These are phyloP conservation scores for Lycium barbarum DNA, from an alignment of 257 asterid genomes.

Conservation along the genomic window DNA sequence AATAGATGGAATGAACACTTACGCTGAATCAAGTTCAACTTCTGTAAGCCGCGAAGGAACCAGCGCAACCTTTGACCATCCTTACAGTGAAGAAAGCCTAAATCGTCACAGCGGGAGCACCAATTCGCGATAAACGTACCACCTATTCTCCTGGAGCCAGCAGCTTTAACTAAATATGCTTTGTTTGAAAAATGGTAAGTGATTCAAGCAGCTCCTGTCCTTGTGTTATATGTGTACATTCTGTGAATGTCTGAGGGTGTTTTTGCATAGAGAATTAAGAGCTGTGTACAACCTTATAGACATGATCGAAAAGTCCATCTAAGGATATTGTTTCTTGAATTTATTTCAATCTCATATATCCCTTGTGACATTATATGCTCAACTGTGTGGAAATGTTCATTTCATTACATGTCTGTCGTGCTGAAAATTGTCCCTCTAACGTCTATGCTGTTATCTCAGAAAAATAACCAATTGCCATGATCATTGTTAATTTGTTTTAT, in stretches of 20 bases:
- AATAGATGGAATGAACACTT: constrained; percentile 21
- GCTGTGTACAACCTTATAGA: background rate
- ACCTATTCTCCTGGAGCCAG: constrained; percentile 1
- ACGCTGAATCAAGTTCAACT: constrained; percentile 28
- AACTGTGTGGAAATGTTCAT: background rate
- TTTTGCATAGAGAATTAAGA: background rate
- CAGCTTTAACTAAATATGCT: background rate
- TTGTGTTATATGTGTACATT: background rate
- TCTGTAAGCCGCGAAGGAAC: constrained; percentile 47
- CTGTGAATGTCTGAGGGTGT: background rate
- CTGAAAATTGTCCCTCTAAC: background rate
- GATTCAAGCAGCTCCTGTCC: background rate
- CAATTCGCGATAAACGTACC: background rate
- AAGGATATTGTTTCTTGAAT: background rate
- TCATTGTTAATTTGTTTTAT: background rate
- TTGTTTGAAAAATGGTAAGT: background rate
- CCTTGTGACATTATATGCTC: background rate
- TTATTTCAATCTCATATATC: background rate
- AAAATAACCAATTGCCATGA: background rate
- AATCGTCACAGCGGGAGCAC: background rate
- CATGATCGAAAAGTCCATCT: background rate
- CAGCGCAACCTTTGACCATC: constrained; percentile 29
- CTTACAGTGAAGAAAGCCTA: constrained; percentile 21
- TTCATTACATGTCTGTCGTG: background rate
- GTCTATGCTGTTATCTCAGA: background rate